Base-by-base conservation (phyloP, 495 filamentous ascomycete species). In the Annulohypoxylon maeteangense region DNA sequence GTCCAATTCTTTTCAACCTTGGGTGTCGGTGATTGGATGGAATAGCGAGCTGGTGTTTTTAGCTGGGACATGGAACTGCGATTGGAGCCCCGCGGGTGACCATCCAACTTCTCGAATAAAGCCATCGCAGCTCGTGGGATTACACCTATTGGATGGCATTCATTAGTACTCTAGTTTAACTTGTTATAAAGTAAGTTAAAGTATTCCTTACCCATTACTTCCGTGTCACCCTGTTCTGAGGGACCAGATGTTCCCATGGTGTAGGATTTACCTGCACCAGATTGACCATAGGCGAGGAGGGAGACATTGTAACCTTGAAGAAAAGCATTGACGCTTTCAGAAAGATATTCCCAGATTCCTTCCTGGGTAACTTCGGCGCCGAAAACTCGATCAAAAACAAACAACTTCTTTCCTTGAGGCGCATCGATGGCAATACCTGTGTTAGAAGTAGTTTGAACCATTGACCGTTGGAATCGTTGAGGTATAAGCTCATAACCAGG, bases 251-350 rank as follows among this genome's bases (percentile, higher is more conserved):
- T 99, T 42, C 95, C 95, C 95, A 99, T 99, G 0, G 95, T 99
- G 78, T 98, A 98, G 1, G 95, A 99, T 81, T 99, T 99, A 74
- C 95, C 95, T n/a, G 95, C 93, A 38, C 95, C 95, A n/a, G 95
- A 99, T 83, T 99, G 95, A 72, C 95, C 95, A 74, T 99, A 99
- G 42, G 95, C 95, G 68, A 99, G 86, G 51, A 99, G 88, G 11
- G 95, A 99, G 72, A 99, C 95, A 90, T 99, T 99, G 85, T 98
- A 99, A 40, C 95, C 95, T 78, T 97, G 92, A 7, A 96, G 79
- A 78, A 99, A 99, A 1, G 94, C 93, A 78, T 85, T 88, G 62
- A 97, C 91, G 76, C 93, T 97, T 67, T 98, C 96, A 71, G 87
- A 87, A 34, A 99, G 82, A 74, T 99, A 99, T 22, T 97, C 92